A percentile compares a stretch with the other conserved stretches of the same genome.
These are phyloP conservation scores for Apodospora peruviana DNA, from an alignment of 495 filamentous ascomycete species.

Conservation along the genomic window DNA sequence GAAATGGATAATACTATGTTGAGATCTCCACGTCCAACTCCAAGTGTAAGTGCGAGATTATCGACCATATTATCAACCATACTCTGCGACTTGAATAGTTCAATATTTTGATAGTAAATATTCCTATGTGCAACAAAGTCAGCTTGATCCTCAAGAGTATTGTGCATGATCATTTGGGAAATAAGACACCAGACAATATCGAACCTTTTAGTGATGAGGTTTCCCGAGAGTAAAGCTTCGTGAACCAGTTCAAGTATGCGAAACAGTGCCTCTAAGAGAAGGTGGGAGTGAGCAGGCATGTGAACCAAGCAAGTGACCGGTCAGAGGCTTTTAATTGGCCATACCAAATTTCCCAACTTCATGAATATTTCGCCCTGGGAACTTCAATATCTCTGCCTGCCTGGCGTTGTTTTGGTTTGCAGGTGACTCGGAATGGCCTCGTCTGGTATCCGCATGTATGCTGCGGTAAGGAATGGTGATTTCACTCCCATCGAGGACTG, in stretches of 20 bases:
- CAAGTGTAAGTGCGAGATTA: conserved; percentile 75
- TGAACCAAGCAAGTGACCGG: neutral
- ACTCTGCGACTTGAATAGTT: conserved; percentile 69
- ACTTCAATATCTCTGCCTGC: conserved; percentile 19
- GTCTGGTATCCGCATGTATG: neutral
- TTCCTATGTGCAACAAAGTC: conserved; percentile 52
- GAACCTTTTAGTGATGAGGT: conserved; percentile 74
- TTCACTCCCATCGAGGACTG: conserved; percentile 32
- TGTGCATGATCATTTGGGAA: neutral
- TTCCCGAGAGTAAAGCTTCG: conserved; percentile 55
- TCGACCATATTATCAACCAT: conserved; percentile 77
- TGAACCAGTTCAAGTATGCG: conserved; percentile 67
- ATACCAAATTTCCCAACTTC: conserved; percentile 38
- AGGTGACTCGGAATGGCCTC: neutral
- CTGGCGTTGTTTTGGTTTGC: conserved; percentile 7
- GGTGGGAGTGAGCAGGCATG: neutral
- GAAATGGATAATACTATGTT: conserved; percentile 50
- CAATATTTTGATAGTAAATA: conserved; percentile 83
- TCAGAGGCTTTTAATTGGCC: conserved; percentile 4
- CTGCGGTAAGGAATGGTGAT: conserved; percentile 40
- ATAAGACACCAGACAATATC: too few species aligned
- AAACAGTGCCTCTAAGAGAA: conserved; percentile 41
- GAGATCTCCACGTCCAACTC: conserved; percentile 53
- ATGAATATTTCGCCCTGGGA: conserved; percentile 31
- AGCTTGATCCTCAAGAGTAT: neutral